Percentiles rank a stretch among this genome's conserved stretches.
Evolutionary conservation across 768 basidiomycete species (phyloP).

Genomic region (Amyloporia xantha): DNA sequence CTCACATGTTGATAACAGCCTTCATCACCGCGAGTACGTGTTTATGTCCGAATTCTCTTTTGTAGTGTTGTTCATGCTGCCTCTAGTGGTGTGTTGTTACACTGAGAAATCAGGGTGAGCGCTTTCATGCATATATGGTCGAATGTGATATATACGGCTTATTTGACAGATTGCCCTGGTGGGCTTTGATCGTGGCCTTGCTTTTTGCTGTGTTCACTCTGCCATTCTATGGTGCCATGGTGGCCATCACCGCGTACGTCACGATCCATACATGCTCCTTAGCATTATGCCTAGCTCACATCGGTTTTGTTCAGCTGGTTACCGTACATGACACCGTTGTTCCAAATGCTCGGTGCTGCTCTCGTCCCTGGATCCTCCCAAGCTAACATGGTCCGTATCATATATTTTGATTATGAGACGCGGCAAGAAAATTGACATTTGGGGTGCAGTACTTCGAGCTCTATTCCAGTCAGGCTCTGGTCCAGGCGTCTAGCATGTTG

Average conservation of each 20-base stretch:
- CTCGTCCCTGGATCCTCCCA: conserved; percentile 43
- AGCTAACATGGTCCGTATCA: conserved; percentile 37
- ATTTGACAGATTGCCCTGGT: conserved; percentile 43
- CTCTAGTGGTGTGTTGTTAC: conserved; percentile 1
- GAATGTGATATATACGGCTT: background rate
- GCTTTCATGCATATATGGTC: no score
- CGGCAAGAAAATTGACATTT: background rate
- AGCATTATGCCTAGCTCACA: background rate
- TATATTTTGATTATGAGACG: background rate
- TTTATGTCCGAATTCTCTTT: background rate
- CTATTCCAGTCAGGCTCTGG: conserved; percentile 13
- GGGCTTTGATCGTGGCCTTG: conserved; percentile 38
- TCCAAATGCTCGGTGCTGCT: conserved; percentile 44
- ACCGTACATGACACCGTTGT: conserved; percentile 13
- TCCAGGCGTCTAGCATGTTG: conserved; percentile 39
- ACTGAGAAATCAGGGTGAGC: conserved; percentile 1
- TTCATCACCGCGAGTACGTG: conserved; percentile 3
- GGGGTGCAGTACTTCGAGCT: conserved; percentile 10
- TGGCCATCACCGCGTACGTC: conserved; percentile 1
- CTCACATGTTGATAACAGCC: background rate
- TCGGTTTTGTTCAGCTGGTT: conserved; percentile 8
- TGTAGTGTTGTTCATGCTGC: no score
- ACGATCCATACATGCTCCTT: background rate
- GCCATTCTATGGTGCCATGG: conserved; percentile 37
- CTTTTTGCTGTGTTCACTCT: conserved; percentile 43